Conservation (phyloP, 306 rosid genomes). For the Citrullus colocynthis region DNA sequence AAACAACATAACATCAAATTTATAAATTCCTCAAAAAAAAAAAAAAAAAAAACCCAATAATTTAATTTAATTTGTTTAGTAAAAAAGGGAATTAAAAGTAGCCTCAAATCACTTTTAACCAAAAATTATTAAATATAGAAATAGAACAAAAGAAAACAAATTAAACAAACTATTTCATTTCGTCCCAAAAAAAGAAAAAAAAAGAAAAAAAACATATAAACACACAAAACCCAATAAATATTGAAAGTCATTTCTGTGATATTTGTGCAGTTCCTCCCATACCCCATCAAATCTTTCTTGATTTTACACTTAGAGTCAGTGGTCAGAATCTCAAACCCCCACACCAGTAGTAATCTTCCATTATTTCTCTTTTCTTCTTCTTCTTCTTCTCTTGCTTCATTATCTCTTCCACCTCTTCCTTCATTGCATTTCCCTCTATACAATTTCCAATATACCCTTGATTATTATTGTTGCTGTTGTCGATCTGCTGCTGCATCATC, state of each 20-base stretch:
- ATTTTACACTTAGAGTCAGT: slow-evolving; percentile 40
- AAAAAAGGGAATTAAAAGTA: no score
- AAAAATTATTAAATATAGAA: no score
- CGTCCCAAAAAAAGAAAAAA: neutral
- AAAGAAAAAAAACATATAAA: no score
- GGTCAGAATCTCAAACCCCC: neutral
- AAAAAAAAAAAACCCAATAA: neutral
- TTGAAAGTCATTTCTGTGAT: neutral
- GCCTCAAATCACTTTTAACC: no score
- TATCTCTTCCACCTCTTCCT: no score
- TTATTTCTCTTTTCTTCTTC: neutral
- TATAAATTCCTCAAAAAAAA: neutral
- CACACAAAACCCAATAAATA: neutral
- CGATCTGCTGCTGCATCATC: neutral
- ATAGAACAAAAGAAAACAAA: neutral
- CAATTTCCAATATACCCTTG: no score
- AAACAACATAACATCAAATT: neutral
- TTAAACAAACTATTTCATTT: neutral
- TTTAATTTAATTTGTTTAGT: no score
- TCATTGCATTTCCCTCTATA: no score
- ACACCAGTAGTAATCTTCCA: slow-evolving; percentile 18
- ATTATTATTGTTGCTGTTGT: no score
- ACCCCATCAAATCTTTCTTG: slow-evolving; percentile 74
- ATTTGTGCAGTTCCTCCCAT: slow-evolving; percentile 21
- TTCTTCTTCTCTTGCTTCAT: slow-evolving; percentile 27